A percentile compares a stretch with the other conserved stretches of the same genome.
Conservation (phyloP, 2,329 filamentous ascomycete species). For the Septoria linicola region DNA sequence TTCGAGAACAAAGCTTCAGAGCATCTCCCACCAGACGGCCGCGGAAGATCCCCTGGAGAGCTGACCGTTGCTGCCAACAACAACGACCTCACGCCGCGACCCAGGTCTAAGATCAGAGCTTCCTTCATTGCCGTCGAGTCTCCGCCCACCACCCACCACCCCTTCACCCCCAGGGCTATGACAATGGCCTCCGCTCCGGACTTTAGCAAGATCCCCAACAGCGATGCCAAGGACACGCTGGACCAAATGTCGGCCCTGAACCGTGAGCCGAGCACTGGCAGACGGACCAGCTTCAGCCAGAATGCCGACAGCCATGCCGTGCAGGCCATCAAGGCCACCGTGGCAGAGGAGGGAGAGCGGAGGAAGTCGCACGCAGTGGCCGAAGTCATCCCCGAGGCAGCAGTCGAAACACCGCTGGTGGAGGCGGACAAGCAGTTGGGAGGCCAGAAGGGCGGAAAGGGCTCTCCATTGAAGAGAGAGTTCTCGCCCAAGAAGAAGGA, state of each 20-base stretch:
- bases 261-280: constrained; percentile 28
- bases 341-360: constrained; percentile 43
- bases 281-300: constrained; percentile 44
- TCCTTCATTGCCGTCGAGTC: constrained; percentile 51
- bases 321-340: constrained; percentile 42
- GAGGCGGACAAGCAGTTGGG: constrained; percentile 25
- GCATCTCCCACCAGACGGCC: constrained; percentile 29
- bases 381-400: constrained; percentile 46
- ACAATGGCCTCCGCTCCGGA: constrained; percentile 26
- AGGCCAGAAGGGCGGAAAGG: constrained; percentile 6
- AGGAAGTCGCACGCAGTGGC: constrained; percentile 37
- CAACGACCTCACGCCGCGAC: constrained; percentile 32
- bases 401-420: constrained; percentile 41
- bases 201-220: constrained; percentile 17
- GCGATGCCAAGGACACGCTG: constrained; percentile 12
- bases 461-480: constrained; percentile 3
- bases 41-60: constrained; percentile 46
- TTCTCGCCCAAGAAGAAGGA: background rate
- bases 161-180: background rate
- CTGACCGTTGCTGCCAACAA: constrained; percentile 31
- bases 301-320: constrained; percentile 37
- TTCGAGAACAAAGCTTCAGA: constrained; percentile 47
- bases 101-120: constrained; percentile 48
- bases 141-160: constrained; percentile 20
- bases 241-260: constrained; percentile 22